Conservation (phyloP, 768 basidiomycete genomes). For the Rhodotorula toruloides region DNA sequence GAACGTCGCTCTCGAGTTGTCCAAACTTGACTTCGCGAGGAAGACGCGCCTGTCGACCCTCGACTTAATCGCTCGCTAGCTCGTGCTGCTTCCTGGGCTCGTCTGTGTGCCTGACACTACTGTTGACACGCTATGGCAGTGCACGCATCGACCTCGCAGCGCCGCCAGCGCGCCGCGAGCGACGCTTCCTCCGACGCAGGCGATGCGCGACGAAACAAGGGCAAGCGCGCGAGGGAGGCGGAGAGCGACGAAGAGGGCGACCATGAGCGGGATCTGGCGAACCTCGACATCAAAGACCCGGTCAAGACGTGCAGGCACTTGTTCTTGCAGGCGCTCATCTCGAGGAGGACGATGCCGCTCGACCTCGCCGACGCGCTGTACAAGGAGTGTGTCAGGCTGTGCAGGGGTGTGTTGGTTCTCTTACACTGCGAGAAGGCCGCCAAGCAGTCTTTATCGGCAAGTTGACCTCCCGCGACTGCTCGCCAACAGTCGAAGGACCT, state of each 20-base stretch:
- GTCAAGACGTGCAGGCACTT: slow-evolving; percentile 49
- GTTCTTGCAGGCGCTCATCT: slow-evolving; percentile 72
- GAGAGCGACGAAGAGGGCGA: too few species aligned
- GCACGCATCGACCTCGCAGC: too few species aligned
- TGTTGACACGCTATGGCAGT: too few species aligned
- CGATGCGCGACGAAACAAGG: background rate
- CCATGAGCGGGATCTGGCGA: slow-evolving; percentile 5
- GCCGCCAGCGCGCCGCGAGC: too few species aligned
- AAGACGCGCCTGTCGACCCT: too few species aligned
- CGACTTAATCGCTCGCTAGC: too few species aligned
- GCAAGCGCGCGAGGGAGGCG: background rate
- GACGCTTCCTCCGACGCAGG: background rate
- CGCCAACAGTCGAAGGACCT: slow-evolving; percentile 37
- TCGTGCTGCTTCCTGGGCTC: too few species aligned
- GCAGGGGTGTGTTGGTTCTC: slow-evolving; percentile 55
- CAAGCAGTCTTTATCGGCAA: background rate
- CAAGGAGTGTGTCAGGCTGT: slow-evolving; percentile 62
- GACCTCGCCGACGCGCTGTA: slow-evolving; percentile 63
- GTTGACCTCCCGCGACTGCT: background rate
- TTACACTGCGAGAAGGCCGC: too few species aligned
- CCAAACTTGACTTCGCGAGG: too few species aligned
- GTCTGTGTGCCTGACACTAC: too few species aligned
- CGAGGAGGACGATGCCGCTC: slow-evolving; percentile 63
- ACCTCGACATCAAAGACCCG: slow-evolving; percentile 18
- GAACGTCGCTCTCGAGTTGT: too few species aligned